Conservation (phyloP, 192 early-diverging fungal species). For the Coemansia sp. region DNA sequence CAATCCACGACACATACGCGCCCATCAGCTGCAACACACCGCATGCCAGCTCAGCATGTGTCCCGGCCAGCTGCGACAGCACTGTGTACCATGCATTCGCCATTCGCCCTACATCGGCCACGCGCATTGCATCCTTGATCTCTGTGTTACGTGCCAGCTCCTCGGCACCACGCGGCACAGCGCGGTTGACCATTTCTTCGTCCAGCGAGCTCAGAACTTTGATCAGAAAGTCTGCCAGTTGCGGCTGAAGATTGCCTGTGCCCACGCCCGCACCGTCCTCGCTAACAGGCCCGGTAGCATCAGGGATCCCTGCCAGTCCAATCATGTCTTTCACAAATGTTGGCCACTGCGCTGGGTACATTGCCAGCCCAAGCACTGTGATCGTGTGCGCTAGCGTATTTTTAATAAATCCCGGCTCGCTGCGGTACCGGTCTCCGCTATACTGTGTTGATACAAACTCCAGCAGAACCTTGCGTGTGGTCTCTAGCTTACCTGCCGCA, state of each 20-base stretch:
- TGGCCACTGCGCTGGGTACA: slow-evolving; percentile 84
- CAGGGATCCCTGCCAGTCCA: slow-evolving; percentile 55
- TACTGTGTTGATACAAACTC: slow-evolving; percentile 47
- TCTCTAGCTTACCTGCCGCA: slow-evolving; percentile 38
- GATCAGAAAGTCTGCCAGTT: slow-evolving; percentile 70
- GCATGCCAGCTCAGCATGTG: slow-evolving; percentile 62
- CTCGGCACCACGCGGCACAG: slow-evolving; percentile 63
- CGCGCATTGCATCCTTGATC: slow-evolving; percentile 91
- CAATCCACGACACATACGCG: slow-evolving; percentile 93
- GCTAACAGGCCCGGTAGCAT: slow-evolving; percentile 43
- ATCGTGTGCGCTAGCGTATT: slow-evolving; percentile 86
- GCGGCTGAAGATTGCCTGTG: slow-evolving; percentile 50
- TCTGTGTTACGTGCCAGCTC: slow-evolving; percentile 70
- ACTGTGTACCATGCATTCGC: slow-evolving; percentile 74
- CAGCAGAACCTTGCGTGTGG: slow-evolving; percentile 23
- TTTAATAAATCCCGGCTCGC: slow-evolving; percentile 56
- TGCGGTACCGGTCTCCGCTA: slow-evolving; percentile 27
- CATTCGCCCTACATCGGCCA: slow-evolving; percentile 69
- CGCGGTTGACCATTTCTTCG: slow-evolving; percentile 79
- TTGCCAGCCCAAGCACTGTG: slow-evolving; percentile 73
- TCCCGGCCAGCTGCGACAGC: slow-evolving; percentile 56
- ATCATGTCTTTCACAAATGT: slow-evolving; percentile 86
- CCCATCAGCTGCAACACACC: slow-evolving; percentile 71
- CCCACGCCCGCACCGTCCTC: slow-evolving; percentile 52
- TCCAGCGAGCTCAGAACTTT: slow-evolving; percentile 77